phyloP scores from a whole-genome alignment of 2,329 filamentous ascomycete species.

The Knoxdaviesia proteae region DNA sequence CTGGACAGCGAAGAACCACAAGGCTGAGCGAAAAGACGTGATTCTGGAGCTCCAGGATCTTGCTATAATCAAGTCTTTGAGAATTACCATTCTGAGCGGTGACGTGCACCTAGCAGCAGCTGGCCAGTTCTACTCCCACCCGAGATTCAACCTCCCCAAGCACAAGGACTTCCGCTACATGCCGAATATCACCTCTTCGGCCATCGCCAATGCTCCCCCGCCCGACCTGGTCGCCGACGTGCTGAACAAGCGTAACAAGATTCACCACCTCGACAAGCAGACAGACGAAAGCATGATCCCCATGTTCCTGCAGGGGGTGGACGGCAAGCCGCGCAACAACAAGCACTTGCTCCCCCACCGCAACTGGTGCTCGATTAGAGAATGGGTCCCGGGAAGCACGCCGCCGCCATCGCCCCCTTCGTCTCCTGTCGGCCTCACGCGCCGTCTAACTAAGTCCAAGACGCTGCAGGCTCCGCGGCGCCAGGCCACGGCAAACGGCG shows the following conservation, averaged over 20 bases:
- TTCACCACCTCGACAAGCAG: conserved; percentile 48
- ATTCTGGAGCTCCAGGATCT: conserved; percentile 85
- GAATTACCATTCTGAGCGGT: conserved; percentile 78
- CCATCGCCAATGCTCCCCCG: conserved; percentile 81
- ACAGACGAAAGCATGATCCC: conserved; percentile 95
- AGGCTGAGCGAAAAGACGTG: conserved; percentile 67
- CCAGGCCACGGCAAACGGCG: too few species aligned
- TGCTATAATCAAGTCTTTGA: conserved; percentile 77
- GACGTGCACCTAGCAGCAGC: conserved; percentile 86
- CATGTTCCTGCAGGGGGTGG: conserved; percentile 74
- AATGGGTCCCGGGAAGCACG: conserved; percentile 60
- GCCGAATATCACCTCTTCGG: conserved; percentile 84
- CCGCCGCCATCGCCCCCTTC: conserved; percentile 46
- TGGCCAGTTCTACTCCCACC: conserved; percentile 87
- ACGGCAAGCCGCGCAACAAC: conserved; percentile 79
- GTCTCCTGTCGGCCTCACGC: conserved; percentile 9
- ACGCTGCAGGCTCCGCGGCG: conserved; percentile 12
- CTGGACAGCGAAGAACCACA: conserved; percentile 93
- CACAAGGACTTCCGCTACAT: conserved; percentile 92
- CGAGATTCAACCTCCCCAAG: conserved; percentile 58
- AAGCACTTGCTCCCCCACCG: conserved; percentile 70
- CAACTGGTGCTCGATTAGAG: conserved; percentile 87
- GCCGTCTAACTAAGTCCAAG: too few species aligned
- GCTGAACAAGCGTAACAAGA: conserved; percentile 79
- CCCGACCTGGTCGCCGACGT: conserved; percentile 76